phyloP scores from a whole-genome alignment of 139 green algal genomes.

The Chlamydomonas incerta region DNA sequence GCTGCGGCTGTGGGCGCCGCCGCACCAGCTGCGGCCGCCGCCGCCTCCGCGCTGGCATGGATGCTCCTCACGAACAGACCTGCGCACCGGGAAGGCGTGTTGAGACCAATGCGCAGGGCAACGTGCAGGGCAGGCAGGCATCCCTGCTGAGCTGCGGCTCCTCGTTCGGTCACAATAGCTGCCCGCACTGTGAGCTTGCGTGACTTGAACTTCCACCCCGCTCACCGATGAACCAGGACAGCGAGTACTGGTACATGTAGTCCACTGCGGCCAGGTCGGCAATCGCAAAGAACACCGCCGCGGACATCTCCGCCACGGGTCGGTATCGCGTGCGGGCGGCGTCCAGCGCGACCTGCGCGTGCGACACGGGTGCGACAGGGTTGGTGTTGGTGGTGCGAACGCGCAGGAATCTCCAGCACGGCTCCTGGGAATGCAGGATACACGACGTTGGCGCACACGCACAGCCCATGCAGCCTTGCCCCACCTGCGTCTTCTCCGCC shows the following conservation, averaged over 20 bases:
- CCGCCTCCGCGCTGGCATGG: slow-evolving; percentile 31
- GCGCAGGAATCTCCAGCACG: too few species aligned
- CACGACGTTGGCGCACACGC: too few species aligned
- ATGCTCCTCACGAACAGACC: slow-evolving; percentile 55
- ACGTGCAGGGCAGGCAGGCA: too few species aligned
- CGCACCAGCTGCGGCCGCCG: background rate
- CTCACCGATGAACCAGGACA: slow-evolving; percentile 54
- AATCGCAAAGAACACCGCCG: slow-evolving; percentile 81
- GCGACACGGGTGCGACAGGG: too few species aligned
- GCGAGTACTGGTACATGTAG: slow-evolving; percentile 74
- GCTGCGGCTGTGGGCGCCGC: background rate
- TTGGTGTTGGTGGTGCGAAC: too few species aligned
- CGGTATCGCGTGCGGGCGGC: slow-evolving; percentile 67
- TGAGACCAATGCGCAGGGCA: too few species aligned
- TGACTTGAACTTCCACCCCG: too few species aligned
- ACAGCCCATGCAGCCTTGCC: background rate
- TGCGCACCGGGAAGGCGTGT: too few species aligned
- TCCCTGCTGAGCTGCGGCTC: too few species aligned
- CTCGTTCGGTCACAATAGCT: too few species aligned
- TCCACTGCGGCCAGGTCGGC: slow-evolving; percentile 70
- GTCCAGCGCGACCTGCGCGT: slow-evolving; percentile 54
- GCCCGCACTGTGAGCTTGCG: too few species aligned
- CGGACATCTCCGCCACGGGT: slow-evolving; percentile 66
- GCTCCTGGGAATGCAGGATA: too few species aligned
- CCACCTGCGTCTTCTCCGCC: slow-evolving; percentile 69